A percentile compares a stretch with the other conserved stretches of the same genome.
phyloP scores from a whole-genome alignment of 2,329 filamentous ascomycete species.

The Pezicula rhizophila region DNA sequence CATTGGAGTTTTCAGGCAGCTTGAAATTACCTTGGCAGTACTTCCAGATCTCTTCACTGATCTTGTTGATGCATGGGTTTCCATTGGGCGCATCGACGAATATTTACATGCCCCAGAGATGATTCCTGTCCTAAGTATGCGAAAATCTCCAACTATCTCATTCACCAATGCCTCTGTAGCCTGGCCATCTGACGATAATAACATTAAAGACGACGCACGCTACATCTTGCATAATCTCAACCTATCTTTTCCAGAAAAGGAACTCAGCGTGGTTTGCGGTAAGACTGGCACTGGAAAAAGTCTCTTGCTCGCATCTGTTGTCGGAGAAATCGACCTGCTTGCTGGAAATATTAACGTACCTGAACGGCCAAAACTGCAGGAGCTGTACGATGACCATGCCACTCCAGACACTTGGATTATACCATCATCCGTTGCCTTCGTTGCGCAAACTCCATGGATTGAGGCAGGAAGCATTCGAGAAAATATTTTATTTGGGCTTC shows the following conservation, averaged over 20 bases:
- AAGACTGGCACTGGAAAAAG: slow-evolving; percentile 76
- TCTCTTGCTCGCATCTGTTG: slow-evolving; percentile 64
- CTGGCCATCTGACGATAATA: slow-evolving; percentile 65
- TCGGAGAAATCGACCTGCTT: slow-evolving; percentile 69
- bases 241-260: slow-evolving; percentile 61
- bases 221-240: slow-evolving; percentile 62
- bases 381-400: slow-evolving; percentile 57
- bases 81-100: slow-evolving; percentile 62
- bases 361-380: slow-evolving; percentile 39
- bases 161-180: slow-evolving; percentile 65
- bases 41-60: slow-evolving; percentile 71
- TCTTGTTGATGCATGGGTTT: slow-evolving; percentile 65
- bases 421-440: slow-evolving; percentile 63
- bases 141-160: slow-evolving; percentile 37
- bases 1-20: slow-evolving; percentile 65
- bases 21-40: slow-evolving; percentile 65
- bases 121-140: slow-evolving; percentile 44
- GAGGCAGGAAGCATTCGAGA: slow-evolving; percentile 74
- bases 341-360: slow-evolving; percentile 54
- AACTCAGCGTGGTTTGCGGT: slow-evolving; percentile 69
- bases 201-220: slow-evolving; percentile 48
- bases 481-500: slow-evolving; percentile 74
- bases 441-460: slow-evolving; percentile 78
- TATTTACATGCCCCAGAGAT: slow-evolving; percentile 66
- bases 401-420: slow-evolving; percentile 61